These are phyloP conservation scores for Lipomyces mesembrius DNA, from an alignment of 805 yeast genomes.

Conservation along the genomic window DNA sequence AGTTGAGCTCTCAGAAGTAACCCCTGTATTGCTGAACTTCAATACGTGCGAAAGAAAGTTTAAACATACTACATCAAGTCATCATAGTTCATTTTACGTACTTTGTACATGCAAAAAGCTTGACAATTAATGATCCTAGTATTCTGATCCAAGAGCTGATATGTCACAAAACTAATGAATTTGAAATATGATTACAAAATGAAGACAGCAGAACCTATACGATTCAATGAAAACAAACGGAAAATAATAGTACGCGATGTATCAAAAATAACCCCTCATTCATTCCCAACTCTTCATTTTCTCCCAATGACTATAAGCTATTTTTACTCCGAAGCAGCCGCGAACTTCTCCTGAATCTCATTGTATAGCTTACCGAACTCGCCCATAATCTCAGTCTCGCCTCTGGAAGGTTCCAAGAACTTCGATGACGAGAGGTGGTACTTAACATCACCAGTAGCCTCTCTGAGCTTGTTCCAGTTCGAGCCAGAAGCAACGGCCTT, in stretches of 20 bases:
- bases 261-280: neutral
- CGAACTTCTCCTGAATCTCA: slow-evolving; percentile 84
- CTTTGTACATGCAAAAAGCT: too few relatives aligned
- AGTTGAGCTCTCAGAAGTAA: too few relatives aligned
- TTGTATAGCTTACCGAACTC: slow-evolving; percentile 78
- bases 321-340: slow-evolving; percentile 85
- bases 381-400: slow-evolving; percentile 73
- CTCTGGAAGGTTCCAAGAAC: slow-evolving; percentile 93
- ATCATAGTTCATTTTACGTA: too few relatives aligned
- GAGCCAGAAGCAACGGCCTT: slow-evolving; percentile 94
- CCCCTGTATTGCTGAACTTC: too few relatives aligned
- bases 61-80: too few relatives aligned
- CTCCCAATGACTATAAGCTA: neutral
- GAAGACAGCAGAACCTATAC: neutral
- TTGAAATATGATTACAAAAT: neutral
- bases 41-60: too few relatives aligned
- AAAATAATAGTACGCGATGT: neutral
- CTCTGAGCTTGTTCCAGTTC: slow-evolving; percentile 89
- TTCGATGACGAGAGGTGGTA: slow-evolving; percentile 93
- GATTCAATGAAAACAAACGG: neutral
- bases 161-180: neutral
- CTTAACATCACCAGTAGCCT: slow-evolving; percentile 86
- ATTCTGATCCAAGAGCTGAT: too few relatives aligned
- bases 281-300: neutral
- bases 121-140: too few relatives aligned